phyloP scores from a whole-genome alignment of 2,329 filamentous ascomycete species.

The Sporothrix luriei region DNA sequence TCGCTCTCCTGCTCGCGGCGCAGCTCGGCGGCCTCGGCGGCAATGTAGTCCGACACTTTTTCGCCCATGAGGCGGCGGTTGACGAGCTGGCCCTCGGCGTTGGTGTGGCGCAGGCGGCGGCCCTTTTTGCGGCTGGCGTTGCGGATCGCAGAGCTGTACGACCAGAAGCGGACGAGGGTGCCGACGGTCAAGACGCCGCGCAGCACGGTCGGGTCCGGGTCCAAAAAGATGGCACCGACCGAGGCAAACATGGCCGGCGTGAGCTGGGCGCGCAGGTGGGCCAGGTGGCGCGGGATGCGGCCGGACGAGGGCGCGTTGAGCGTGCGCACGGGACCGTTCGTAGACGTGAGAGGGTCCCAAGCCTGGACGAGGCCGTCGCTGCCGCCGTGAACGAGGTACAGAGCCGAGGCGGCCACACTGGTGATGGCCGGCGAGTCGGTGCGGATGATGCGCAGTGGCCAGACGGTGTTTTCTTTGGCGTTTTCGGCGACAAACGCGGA shows the following conservation, averaged over 20 bases:
- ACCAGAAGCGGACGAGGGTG: slow-evolving; percentile 87
- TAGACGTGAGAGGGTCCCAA: slow-evolving; percentile 93
- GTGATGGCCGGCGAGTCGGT: slow-evolving; percentile 90
- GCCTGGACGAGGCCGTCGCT: slow-evolving; percentile 94
- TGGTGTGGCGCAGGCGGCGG: slow-evolving; percentile 72
- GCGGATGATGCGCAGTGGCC: slow-evolving; percentile 77
- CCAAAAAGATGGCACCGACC: slow-evolving; percentile 80
- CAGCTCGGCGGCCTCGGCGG: slow-evolving; percentile 80
- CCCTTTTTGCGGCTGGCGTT: slow-evolving; percentile 78
- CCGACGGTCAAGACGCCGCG: slow-evolving; percentile 87
- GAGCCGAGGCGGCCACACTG: slow-evolving; percentile 76
- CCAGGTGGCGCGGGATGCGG: slow-evolving; percentile 73
- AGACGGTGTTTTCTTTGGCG: slow-evolving; percentile 55
- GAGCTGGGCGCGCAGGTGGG: slow-evolving; percentile 57
- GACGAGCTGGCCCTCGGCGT: slow-evolving; percentile 55
- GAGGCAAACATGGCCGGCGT: slow-evolving; percentile 76
- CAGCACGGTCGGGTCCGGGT: slow-evolving; percentile 82
- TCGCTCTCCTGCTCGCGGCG: slow-evolving; percentile 70
- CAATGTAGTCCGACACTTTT: slow-evolving; percentile 78
- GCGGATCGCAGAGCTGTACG: slow-evolving; percentile 77
- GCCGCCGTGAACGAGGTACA: slow-evolving; percentile 90
- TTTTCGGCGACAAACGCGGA: neutral
- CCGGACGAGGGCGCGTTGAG: slow-evolving; percentile 83
- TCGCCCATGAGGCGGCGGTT: slow-evolving; percentile 52
- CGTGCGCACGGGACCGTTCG: slow-evolving; percentile 74